Evolutionary conservation across 345 rosid species (phyloP), one percentile per base, ranked within the genome.

Genomic region (Eucalyptus fibrosa): DNA sequence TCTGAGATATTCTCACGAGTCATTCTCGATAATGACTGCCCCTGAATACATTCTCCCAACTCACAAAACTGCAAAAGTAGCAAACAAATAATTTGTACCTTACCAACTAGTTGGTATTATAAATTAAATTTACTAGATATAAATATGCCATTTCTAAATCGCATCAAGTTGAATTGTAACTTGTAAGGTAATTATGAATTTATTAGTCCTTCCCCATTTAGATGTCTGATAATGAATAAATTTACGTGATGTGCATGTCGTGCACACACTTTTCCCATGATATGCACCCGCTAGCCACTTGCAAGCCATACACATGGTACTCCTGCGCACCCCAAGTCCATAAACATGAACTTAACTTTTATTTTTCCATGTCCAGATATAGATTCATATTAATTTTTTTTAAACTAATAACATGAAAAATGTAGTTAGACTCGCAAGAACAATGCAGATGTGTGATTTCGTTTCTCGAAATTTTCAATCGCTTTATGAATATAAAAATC

Each of bases 381-480:
- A 95, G 51, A 93, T 90, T 59, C 59, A 26, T 11, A 59, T 59
- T 59, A 59, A 26, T 9, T 56, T 56, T 59, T 59, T 59, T 53
- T 0, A 26, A 59, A 59, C 7, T 59, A 26, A 59, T 59, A 59
- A 26, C n/a, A 59, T 59, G 65, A 59, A 26, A 59, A 59, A 59
- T 26, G 65, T 59, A 28, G 30, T 59, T 92, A 94, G 96, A 90
- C 92, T 93, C 50, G 72, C 87, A 24, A 91, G 86, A 50, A 91
- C 94, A 17, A 87, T 53, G 51, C 89, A 88, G 86, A 51, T 90
- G 49, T 95, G 96, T 88, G 87, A 91, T 86, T 92, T 90, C 82
- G 62, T 30, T 87, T 37, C 30, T 50, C 81, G 86, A 8, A 53
- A 91, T 16, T 60, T 44, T 86, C 92, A 32, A 50, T 8, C 32